phyloP scores from a whole-genome alignment of 345 rosid genomes.

The Eucalyptus pauciflora region DNA sequence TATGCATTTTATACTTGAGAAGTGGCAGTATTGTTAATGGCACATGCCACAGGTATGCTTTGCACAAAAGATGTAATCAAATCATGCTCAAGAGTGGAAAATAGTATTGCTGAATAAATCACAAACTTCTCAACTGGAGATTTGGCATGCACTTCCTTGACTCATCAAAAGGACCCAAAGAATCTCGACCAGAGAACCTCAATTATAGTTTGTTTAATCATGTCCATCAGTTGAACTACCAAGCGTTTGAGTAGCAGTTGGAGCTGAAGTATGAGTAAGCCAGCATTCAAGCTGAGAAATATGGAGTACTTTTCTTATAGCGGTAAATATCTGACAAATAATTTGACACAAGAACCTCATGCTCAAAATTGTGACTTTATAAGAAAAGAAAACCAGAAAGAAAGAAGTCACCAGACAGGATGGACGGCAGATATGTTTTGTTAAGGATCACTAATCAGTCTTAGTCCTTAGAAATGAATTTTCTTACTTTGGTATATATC shows the following conservation, averaged over 20 bases:
- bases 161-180: not conserved
- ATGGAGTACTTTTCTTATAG: not conserved
- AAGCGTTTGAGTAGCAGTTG: not conserved
- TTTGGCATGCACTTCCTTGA: not conserved
- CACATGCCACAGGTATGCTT: not conserved
- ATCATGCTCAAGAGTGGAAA: not conserved
- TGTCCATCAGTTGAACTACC: not conserved
- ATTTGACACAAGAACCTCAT: not conserved
- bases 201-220: fast-evolving
- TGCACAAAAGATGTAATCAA: not conserved
- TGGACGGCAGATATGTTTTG: not conserved
- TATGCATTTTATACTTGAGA: not conserved
- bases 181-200: not conserved
- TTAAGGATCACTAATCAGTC: fast-evolving
- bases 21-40: not conserved
- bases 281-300: not conserved
- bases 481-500: not conserved
- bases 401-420: not conserved
- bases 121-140: not conserved
- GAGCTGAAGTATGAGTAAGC: not conserved
- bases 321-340: not conserved
- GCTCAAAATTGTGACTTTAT: not conserved
- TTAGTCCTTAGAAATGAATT: not conserved
- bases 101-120: not conserved
- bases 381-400: not conserved